Conservation (phyloP, 805 yeast genomes). For the Starmerella vaccinii region DNA sequence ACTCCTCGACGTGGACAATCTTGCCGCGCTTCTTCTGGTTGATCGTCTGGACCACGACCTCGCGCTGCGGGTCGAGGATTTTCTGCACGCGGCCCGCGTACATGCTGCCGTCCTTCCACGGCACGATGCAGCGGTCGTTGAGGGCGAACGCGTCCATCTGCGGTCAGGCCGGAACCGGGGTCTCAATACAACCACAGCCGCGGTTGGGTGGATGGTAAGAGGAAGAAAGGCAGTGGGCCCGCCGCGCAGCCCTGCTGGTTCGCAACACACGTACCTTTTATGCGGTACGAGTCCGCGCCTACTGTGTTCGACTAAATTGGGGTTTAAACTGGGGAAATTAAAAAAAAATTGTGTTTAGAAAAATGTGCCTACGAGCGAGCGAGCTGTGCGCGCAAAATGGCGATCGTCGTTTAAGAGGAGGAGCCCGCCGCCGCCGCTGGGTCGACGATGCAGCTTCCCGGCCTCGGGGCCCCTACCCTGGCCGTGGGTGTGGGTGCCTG, state of each 20-base stretch:
- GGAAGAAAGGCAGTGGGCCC: constrained; percentile 2
- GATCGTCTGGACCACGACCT: constrained; percentile 12
- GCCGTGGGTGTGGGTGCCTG: too few relatives aligned
- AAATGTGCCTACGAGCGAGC: too few relatives aligned
- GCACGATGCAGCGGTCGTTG: constrained; percentile 20
- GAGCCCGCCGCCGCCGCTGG: too few relatives aligned
- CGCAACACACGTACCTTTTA: too few relatives aligned
- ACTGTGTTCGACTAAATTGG: too few relatives aligned
- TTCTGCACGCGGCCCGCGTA: constrained; percentile 21
- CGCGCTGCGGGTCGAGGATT: constrained; percentile 17
- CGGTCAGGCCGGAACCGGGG: not conserved
- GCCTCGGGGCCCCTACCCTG: too few relatives aligned
- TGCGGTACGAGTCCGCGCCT: too few relatives aligned
- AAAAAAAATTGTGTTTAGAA: too few relatives aligned
- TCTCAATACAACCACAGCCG: not conserved
- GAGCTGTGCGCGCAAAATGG: constrained; percentile 4
- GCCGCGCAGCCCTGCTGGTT: too few relatives aligned
- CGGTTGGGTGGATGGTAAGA: not conserved
- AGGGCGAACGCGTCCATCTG: constrained; percentile 14
- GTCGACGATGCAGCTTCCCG: too few relatives aligned
- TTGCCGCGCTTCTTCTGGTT: constrained; percentile 11
- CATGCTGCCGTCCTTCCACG: constrained; percentile 24
- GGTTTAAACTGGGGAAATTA: too few relatives aligned
- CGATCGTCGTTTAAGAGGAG: too few relatives aligned
- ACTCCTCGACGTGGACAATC: constrained; percentile 5